These are phyloP conservation scores for Citeromyces matritensis DNA, from an alignment of 805 yeast species.

Conservation along the genomic window DNA sequence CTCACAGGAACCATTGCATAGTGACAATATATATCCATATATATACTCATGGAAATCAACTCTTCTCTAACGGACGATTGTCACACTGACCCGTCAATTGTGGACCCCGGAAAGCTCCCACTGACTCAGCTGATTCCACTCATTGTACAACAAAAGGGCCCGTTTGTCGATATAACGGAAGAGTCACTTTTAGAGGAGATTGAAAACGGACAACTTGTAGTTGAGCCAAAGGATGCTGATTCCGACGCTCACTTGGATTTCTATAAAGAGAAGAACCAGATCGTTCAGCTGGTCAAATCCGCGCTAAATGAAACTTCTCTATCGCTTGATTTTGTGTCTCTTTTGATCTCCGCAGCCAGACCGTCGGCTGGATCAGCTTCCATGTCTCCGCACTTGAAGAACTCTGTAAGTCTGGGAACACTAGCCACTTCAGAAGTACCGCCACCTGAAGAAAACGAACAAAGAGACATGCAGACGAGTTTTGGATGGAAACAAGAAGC, in stretches of 20 bases:
- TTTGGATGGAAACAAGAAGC: conserved; percentile 81
- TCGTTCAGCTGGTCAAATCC: conserved; percentile 33
- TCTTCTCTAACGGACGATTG: conserved; percentile 4
- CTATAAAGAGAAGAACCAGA: conserved; percentile 32
- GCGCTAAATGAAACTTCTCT: conserved; percentile 86
- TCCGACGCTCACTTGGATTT: conserved; percentile 22
- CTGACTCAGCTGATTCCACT: conserved; percentile 42
- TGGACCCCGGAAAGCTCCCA: conserved; percentile 16
- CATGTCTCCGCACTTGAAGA: conserved; percentile 72
- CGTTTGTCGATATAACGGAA: conserved; percentile 46
- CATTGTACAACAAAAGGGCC: conserved; percentile 41
- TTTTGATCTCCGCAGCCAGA: conserved; percentile 62
- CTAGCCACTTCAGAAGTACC: conserved; percentile 17
- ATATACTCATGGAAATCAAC: too few species aligned
- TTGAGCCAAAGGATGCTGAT: conserved; percentile 2
- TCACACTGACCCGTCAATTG: conserved; percentile 4
- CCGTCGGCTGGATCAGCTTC: conserved; percentile 82
- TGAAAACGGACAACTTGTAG: conserved; percentile 4
- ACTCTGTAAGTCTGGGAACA: conserved; percentile 64
- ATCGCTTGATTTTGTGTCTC: conserved; percentile 75
- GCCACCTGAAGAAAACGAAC: conserved; percentile 10
- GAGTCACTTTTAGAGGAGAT: conserved; percentile 32
- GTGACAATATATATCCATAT: too few species aligned
- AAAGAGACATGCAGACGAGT: conserved; percentile 20
- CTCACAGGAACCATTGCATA: too few species aligned